Conservation (phyloP, 345 rosid species). For the Aurinia saxatilis region DNA sequence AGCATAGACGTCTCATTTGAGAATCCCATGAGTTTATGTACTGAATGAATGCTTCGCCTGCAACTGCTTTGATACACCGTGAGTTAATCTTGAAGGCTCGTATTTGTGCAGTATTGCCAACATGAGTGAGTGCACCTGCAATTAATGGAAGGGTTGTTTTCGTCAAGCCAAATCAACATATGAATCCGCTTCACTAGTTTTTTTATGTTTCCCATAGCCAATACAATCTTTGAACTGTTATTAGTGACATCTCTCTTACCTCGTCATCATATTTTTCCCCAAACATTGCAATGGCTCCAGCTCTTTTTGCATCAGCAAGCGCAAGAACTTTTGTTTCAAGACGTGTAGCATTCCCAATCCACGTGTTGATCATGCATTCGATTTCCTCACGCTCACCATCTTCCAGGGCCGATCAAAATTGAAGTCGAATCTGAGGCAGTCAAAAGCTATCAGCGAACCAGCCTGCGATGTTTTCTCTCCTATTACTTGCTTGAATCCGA, state of each 20-base stretch:
- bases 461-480: slow-evolving; percentile 91
- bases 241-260: slow-evolving; percentile 33
- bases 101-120: slow-evolving; percentile 78
- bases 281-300: slow-evolving; percentile 97
- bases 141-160: background rate
- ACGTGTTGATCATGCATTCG: slow-evolving; percentile 62
- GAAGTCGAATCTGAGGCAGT: slow-evolving; percentile 95
- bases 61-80: slow-evolving; percentile 95
- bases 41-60: slow-evolving; percentile 89
- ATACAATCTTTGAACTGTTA: too few species aligned
- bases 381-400: slow-evolving; percentile 68
- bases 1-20: slow-evolving; percentile 72
- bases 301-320: slow-evolving; percentile 65
- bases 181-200: background rate
- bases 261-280: slow-evolving; percentile 94
- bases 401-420: slow-evolving; percentile 64
- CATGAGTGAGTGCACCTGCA: slow-evolving; percentile 95
- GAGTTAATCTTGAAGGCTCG: slow-evolving; percentile 86
- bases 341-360: slow-evolving; percentile 73
- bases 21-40: slow-evolving; percentile 73
- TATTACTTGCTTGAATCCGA: slow-evolving; percentile 79
- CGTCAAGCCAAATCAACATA: slow-evolving; percentile 9
- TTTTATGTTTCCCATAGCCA: too few species aligned
- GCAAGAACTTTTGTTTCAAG: slow-evolving; percentile 86
- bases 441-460: slow-evolving; percentile 94